Evolutionary conservation across 2,329 filamentous ascomycete genomes (phyloP).

Genomic region (Hypomyces perniciosus): DNA sequence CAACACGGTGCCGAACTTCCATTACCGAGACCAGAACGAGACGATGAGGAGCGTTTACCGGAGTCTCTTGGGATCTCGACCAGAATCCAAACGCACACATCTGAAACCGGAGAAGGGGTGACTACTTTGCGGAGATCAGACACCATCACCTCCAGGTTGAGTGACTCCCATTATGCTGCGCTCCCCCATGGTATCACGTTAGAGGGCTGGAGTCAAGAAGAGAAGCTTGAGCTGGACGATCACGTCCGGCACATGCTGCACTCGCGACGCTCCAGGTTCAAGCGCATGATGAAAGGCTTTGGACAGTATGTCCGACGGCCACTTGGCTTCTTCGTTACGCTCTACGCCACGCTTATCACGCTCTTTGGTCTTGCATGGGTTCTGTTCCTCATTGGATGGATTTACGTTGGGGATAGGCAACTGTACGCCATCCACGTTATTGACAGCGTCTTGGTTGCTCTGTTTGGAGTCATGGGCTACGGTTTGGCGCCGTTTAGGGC

Average conservation of each 20-base stretch:
- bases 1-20: conserved; percentile 28
- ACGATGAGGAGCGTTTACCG: background rate
- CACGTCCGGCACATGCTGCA: conserved; percentile 85
- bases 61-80: conserved; percentile 12
- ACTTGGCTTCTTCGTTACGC: conserved; percentile 74
- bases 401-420: conserved; percentile 70
- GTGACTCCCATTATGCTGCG: conserved; percentile 69
- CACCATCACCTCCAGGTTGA: conserved; percentile 63
- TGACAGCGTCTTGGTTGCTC: conserved; percentile 63
- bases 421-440: conserved; percentile 64
- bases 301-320: conserved; percentile 71
- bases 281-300: conserved; percentile 73
- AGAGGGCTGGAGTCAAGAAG: conserved; percentile 67
- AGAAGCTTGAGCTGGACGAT: conserved; percentile 74
- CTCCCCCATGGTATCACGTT: conserved; percentile 68
- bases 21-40: background rate
- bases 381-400: conserved; percentile 86
- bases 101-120: conserved; percentile 17
- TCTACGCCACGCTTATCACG: conserved; percentile 78
- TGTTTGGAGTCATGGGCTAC: conserved; percentile 66
- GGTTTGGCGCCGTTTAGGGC: conserved; percentile 68
- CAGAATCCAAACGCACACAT: conserved; percentile 3
- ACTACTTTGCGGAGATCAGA: conserved; percentile 33
- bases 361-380: conserved; percentile 85
- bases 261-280: conserved; percentile 72